phyloP scores from a whole-genome alignment of 169 alveolate species.

The Eimeria sp. region DNA sequence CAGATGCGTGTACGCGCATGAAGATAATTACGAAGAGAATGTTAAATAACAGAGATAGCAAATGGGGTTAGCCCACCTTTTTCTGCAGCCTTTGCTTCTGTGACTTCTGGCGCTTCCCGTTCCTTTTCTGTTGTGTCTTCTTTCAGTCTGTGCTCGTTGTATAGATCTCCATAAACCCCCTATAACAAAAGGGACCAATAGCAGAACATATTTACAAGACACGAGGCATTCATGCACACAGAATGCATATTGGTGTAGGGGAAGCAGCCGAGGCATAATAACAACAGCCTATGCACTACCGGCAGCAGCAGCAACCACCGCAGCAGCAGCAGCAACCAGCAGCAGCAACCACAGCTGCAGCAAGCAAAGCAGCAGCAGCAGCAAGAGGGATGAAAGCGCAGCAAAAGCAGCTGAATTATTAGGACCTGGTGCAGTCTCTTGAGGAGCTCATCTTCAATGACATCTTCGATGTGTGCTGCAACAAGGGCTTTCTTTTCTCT shows the following conservation, averaged over 20 bases:
- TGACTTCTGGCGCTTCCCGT: constrained; percentile 2
- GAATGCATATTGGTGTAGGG: background rate
- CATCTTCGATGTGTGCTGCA: constrained; percentile 99
- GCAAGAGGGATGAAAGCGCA: background rate
- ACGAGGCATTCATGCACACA: background rate
- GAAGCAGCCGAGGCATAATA: background rate
- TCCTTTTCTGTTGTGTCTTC: background rate
- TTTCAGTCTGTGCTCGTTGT: constrained; percentile 20
- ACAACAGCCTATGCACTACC: background rate
- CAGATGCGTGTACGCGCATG: too few relatives aligned
- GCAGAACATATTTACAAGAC: background rate
- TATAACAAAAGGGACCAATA: background rate
- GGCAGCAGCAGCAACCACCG: background rate
- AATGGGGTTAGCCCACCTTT: background rate
- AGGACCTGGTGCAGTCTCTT: constrained; percentile 91
- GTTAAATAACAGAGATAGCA: background rate
- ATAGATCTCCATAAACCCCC: constrained; percentile 42
- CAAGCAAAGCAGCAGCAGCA: background rate
- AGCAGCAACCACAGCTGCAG: background rate
- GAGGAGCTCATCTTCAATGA: constrained; percentile 97
- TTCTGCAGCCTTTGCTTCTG: constrained; percentile 43
- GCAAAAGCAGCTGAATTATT: background rate
- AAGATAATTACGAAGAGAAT: too few relatives aligned
- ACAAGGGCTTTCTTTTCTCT: constrained; percentile 98
- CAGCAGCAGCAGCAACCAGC: background rate